Base-by-base conservation (phyloP, 371 early-diverging fungal genomes). In the Mucor plumbeus region DNA sequence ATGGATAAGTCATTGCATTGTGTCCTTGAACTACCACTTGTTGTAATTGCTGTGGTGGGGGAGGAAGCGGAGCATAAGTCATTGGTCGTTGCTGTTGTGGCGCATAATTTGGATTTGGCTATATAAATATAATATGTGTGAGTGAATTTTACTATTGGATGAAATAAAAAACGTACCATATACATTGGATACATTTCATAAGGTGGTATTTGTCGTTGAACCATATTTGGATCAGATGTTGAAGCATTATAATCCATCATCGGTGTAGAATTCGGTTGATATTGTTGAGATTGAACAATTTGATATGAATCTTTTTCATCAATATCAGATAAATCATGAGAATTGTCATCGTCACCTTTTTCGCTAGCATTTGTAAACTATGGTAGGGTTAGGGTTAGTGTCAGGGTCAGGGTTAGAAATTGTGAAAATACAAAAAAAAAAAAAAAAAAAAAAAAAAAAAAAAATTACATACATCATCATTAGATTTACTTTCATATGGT, bases 401-500 rank as follows among this genome's bases (percentile, higher is more conserved):
- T n/a, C 26, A 10, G 26, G 44, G 44, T 44, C 6, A 44, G 40
- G 15, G 17, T 4, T 8, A 26, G 3, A 26, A 26, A 26, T 26
- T 26, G 26, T 3, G 3, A 26, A 26, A 26, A 26, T 26, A 26
- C 38, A 9, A 5, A 38, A 38, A 38, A 38, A 11, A 7, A 38
- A 8, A 5, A 50, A 21, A 19, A 0, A 21, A 7, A 4, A 1
- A 0, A 9, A 44, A 15, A 15, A 15, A 44, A 15, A 44, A 6
- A 8, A 0, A 9, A 3, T 44, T 33, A 77, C 79, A 69, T 76
- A 88, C 87, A 62, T 90, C 90, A 31, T 80, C 77, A 59, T 88
- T 90, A 19, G 80, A 79, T 64, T 87, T 85, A 59, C 86, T 86
- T 69, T 90, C 90, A 66, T 84, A 86, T 10, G 88, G 88, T 43